Base-by-base conservation (phyloP, 2,329 filamentous ascomycete genomes). In the Boeremia exigua region DNA sequence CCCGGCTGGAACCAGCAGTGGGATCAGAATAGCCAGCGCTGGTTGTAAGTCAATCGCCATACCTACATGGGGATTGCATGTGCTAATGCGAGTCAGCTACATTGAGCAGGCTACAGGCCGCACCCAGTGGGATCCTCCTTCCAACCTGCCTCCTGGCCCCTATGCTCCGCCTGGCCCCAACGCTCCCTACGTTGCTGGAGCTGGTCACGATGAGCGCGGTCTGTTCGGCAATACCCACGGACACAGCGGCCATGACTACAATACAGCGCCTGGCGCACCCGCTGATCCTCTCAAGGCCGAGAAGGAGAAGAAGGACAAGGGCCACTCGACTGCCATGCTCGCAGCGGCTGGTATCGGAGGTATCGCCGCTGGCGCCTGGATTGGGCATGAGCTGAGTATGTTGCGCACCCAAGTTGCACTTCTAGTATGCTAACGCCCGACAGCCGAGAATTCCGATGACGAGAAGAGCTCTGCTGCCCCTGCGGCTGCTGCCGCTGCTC, bases 61-160 rank as follows among this genome's bases (percentile, higher is more conserved):
- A 36, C 4, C 7, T 2, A 25, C 14, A 51, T 15, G 3, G 1
- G 17, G 6, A 14, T n/a, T 14, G 2, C 7, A 23, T 10, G 11
- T 27, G 15, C 36, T 53, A 8, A 53, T 9, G 8, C 9, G 14
- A 0, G 6, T 29, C n/a, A 53, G 84, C 76, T 90, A 87, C 67
- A 79, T 86, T 53, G 86, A 89, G 71, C 77, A 84, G 53, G 78
- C 82, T 42, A 84, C 84, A 11, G 85, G 86, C 17, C 82, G 81
- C 54, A 82, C 84, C 0, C 86, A 89, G 72, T 89, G 87, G 87
- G 85, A 88, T 59, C 78, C 81, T 14, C 86, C 87, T 2, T 74
- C 75, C 11, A 59, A 65, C 44, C 39, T 70, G 11, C 70, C 70
- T n/a, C 69, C 68, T 25, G 71, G 69, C 5, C 66, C 68, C 1